phyloP scores from a whole-genome alignment of 169 alveolate genomes.

The Theileria annulata region DNA sequence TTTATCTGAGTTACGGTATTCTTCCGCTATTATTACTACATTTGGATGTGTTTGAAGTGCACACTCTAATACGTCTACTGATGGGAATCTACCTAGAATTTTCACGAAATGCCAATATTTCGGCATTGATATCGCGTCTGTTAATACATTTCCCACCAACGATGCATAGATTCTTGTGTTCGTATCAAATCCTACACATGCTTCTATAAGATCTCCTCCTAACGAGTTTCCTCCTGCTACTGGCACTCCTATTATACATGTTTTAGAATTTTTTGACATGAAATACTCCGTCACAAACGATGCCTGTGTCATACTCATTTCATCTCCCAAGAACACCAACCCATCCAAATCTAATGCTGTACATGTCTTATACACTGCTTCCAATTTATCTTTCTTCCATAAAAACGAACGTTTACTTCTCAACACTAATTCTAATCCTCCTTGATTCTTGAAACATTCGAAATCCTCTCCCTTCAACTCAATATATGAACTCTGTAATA shows the following conservation, averaged over 20 bases:
- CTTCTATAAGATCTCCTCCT: conserved; percentile 87
- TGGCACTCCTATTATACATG: conserved; percentile 94
- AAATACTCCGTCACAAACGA: conserved; percentile 89
- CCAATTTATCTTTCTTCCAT: conserved; percentile 67
- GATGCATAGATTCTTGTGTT: conserved; percentile 94
- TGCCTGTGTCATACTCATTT: conserved; percentile 93
- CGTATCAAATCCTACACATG: conserved; percentile 96
- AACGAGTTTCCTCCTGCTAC: conserved; percentile 92
- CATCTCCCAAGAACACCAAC: conserved; percentile 94
- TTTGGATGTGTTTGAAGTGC: conserved; percentile 98
- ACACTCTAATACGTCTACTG: conserved; percentile 92
- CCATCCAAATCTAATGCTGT: conserved; percentile 87
- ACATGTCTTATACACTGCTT: conserved; percentile 78
- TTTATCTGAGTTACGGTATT: conserved; percentile 91
- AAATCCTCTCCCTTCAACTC: conserved; percentile 86
- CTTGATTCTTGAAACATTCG: conserved; percentile 90
- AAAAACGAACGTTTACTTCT: conserved; percentile 77
- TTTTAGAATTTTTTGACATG: conserved; percentile 79
- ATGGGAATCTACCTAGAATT: conserved; percentile 97
- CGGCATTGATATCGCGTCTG: conserved; percentile 97
- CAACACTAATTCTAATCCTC: conserved; percentile 94
- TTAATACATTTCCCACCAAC: conserved; percentile 95
- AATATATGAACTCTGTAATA: conserved; percentile 85
- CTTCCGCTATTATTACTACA: conserved; percentile 93
- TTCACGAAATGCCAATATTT: conserved; percentile 98